Base-by-base conservation (phyloP, 1,139 yeast species). In the Geotrichum klebahnii region DNA sequence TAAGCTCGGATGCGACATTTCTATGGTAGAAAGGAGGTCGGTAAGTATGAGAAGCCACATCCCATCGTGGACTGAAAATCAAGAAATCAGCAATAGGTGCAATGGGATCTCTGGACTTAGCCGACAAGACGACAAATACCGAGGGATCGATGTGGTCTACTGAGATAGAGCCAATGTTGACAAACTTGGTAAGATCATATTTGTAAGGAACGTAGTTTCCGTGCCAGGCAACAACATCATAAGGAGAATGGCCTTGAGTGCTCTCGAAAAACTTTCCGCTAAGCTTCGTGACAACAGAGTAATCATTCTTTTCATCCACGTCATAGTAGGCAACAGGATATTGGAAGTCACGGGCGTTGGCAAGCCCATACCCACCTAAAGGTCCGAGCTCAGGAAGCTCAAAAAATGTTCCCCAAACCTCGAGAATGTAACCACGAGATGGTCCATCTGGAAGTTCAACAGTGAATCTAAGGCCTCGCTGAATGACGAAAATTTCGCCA, bases 11-110 rank as follows among this genome's bases (percentile, higher is more conserved):
- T 60, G 61, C 61, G 26, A 59, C 57, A 53, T 64, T 64, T 48
- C 67, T 52, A 51, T 64, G 67, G 55, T 53, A 64, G 59, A 58
- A 64, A 6, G 67, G 67, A 1, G 67, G 67, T 3, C 67, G 58
- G 59, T 60, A 64, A 5, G 67, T 64, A 51, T 61, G 53, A 35
- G 61, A 63, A 23, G 61, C 63, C 5, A 64, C 67, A 17, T 60
- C 55, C 66, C 67, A 64, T 32, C 67, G 45, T 1, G 67, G 67
- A 5, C 67, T 60, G 54, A 64, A 64, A 34, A 64, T 57, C 36
- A 64, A 61, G 54, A 64, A 64, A 50, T 64, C 67, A 9, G 66
- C 67, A 45, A 64, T 57, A 8, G 67, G 62, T 9, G 66, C 60
- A 17, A 62, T 64, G 1, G 59, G 52, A 24, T 55, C 58, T 46